These are phyloP conservation scores for Exserohilum rostratum DNA, from an alignment of 2,329 filamentous ascomycete genomes.

Conservation along the genomic window DNA sequence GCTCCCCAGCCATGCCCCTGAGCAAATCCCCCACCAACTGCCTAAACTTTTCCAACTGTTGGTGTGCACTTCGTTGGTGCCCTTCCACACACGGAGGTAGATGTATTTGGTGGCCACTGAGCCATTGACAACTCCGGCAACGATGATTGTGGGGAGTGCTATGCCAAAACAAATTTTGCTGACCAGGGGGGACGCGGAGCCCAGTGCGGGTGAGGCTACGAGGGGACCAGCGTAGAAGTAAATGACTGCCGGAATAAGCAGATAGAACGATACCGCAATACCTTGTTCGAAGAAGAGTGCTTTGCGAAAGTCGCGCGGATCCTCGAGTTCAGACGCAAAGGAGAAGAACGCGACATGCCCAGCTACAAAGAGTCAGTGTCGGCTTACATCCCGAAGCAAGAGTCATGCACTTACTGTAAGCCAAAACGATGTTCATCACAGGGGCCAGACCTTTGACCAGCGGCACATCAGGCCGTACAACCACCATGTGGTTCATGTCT, in stretches of 20 bases:
- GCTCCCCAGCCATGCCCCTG: constrained; percentile 63
- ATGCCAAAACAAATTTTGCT: constrained; percentile 71
- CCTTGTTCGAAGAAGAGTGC: constrained; percentile 67
- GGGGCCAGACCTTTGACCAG: constrained; percentile 36
- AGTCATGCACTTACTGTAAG: constrained; percentile 59
- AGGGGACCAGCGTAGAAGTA: constrained; percentile 69
- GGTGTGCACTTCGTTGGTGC: constrained; percentile 54
- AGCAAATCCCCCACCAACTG: constrained; percentile 65
- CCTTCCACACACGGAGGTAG: constrained; percentile 67
- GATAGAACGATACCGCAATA: constrained; percentile 66
- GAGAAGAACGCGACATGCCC: constrained; percentile 73
- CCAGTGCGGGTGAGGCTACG: constrained; percentile 70
- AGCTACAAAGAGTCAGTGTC: constrained; percentile 27
- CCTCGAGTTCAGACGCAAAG: constrained; percentile 68
- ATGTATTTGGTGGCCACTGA: constrained; percentile 71
- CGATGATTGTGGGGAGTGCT: constrained; percentile 72
- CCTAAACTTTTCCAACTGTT: constrained; percentile 36
- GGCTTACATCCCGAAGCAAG: neutral
- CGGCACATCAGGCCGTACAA: constrained; percentile 27
- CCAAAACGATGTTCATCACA: constrained; percentile 69
- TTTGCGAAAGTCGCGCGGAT: constrained; percentile 66
- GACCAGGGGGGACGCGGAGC: constrained; percentile 62
- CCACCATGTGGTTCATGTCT: constrained; percentile 39
- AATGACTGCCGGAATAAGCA: constrained; percentile 69
- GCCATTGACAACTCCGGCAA: constrained; percentile 73